Evolutionary conservation across 2,329 filamentous ascomycete species (phyloP).

Genomic region (Cordyceps javanica): DNA sequence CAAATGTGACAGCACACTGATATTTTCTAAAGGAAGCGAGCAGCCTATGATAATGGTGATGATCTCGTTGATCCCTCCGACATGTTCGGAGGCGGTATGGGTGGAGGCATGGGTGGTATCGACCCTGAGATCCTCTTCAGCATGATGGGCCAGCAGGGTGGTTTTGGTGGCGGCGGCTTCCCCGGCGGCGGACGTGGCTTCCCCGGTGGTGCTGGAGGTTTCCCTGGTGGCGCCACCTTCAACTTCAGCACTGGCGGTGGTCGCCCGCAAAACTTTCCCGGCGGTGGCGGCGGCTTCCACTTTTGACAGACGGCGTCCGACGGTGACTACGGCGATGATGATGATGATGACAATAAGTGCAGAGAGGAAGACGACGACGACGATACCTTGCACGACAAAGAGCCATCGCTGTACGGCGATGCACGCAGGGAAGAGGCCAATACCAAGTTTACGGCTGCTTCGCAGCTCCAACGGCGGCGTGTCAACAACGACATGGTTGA

Average conservation of each 20-base stretch:
- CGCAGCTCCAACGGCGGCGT: constrained; percentile 21
- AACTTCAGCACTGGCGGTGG: constrained; percentile 41
- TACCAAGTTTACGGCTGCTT: background rate
- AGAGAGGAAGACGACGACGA: constrained; percentile 20
- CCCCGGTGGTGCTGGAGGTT: constrained; percentile 43
- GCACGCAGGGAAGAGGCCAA: background rate
- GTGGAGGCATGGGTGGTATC: constrained; percentile 61
- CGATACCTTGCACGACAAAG: constrained; percentile 28
- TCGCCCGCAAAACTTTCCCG: constrained; percentile 50
- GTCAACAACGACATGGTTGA: constrained; percentile 34
- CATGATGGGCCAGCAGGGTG: constrained; percentile 68
- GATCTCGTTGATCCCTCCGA: constrained; percentile 84
- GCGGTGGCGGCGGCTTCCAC: constrained; percentile 38
- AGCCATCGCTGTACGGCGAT: constrained; percentile 7
- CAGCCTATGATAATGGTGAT: constrained; percentile 85
- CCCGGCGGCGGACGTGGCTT: constrained; percentile 42
- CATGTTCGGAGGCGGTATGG: constrained; percentile 69
- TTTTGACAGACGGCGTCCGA: constrained; percentile 45
- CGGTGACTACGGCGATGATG: constrained; percentile 16
- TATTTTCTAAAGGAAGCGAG: constrained; percentile 60
- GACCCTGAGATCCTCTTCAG: constrained; percentile 75
- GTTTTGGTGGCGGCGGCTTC: constrained; percentile 47
- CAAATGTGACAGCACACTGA: constrained; percentile 27
- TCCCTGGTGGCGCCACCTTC: constrained; percentile 40
- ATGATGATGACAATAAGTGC: constrained; percentile 25